These are phyloP conservation scores for Puccinia polysora DNA, from an alignment of 1,284 basidiomycete genomes.

Conservation along the genomic window DNA sequence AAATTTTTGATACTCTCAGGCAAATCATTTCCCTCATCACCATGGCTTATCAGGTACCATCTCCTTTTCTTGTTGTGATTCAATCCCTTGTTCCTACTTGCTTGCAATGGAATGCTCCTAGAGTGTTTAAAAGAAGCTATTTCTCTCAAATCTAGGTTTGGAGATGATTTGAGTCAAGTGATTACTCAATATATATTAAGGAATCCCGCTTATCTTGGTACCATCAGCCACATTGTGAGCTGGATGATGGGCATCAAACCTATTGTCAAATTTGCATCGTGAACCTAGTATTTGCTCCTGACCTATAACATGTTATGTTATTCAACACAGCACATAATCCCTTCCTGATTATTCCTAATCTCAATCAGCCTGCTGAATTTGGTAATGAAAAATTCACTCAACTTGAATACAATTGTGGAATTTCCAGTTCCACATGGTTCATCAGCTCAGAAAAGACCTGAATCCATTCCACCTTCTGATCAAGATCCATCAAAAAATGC, in stretches of 20 bases:
- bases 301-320: neutral
- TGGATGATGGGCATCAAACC: conserved; percentile 39
- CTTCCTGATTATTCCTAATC: too few species aligned
- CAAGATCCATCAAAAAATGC: neutral
- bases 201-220: neutral
- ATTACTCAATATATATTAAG: conserved; percentile 32
- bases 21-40: neutral
- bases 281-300: conserved; percentile 3
- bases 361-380: conserved; percentile 15
- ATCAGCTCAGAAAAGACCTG: neutral
- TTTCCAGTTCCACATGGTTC: conserved; percentile 4
- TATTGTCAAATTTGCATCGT: conserved; percentile 33
- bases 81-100: conserved; percentile 3
- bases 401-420: conserved; percentile 10
- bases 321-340: too few species aligned
- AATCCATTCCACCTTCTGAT: neutral
- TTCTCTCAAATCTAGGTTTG: conserved; percentile 21
- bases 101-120: neutral
- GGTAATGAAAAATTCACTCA: conserved; percentile 29
- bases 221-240: conserved; percentile 11
- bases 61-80: neutral
- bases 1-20: neutral
- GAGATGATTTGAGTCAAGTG: conserved; percentile 36
- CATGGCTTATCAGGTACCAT: neutral
- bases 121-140: neutral